These are phyloP conservation scores for Diutina mesorugosa DNA, from an alignment of 1,139 yeast species.

Conservation along the genomic window DNA sequence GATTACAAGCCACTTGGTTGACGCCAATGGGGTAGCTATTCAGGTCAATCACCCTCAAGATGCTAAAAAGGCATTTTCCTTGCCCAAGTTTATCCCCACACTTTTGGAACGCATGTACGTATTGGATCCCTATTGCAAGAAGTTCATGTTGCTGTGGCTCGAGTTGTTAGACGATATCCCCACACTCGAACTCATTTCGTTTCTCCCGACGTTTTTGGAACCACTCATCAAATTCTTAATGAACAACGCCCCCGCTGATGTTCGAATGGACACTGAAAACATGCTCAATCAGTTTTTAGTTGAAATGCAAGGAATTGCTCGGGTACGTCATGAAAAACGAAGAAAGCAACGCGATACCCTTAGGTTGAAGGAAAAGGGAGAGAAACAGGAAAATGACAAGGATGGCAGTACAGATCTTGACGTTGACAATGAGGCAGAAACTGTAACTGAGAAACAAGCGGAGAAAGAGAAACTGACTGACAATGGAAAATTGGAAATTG, in stretches of 20 bases:
- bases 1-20: constrained; percentile 3
- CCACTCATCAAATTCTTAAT: constrained; percentile 66
- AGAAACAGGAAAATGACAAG: background rate
- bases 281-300: constrained; percentile 63
- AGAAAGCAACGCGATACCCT: background rate
- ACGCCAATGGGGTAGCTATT: constrained; percentile 34
- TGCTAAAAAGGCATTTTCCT: constrained; percentile 64
- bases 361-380: constrained; percentile 19
- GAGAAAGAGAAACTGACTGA: background rate
- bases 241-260: constrained; percentile 80
- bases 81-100: constrained; percentile 82
- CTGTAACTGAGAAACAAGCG: background rate
- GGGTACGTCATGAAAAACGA: constrained; percentile 37
- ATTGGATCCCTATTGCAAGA: constrained; percentile 83
- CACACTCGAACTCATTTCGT: constrained; percentile 75
- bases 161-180: constrained; percentile 87
- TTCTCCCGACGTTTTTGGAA: constrained; percentile 79
- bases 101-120: constrained; percentile 85
- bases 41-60: constrained; percentile 55
- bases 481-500: background rate
- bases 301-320: constrained; percentile 66
- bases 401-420: background rate
- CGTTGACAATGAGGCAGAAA: background rate
- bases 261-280: constrained; percentile 73
- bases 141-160: constrained; percentile 88